Conservation (phyloP, 2,329 filamentous ascomycete species). For the Pochonia chlamydosporia region DNA sequence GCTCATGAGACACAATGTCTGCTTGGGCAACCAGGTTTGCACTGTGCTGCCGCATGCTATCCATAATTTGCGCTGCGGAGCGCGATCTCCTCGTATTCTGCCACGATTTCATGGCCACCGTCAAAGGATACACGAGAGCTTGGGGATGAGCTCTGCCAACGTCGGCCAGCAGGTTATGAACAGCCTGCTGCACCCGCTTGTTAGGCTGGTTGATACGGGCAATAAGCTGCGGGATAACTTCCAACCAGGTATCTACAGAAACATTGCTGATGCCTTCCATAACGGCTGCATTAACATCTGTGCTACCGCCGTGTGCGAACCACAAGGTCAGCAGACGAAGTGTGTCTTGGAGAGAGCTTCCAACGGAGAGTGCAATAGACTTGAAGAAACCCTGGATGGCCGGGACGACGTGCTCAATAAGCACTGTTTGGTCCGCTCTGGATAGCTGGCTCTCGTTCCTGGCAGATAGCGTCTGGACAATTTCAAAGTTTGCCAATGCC, state of each 20-base stretch:
- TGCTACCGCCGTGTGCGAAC: constrained; percentile 87
- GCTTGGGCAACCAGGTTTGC: constrained; percentile 90
- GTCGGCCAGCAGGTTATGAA: constrained; percentile 87
- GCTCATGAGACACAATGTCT: constrained; percentile 88
- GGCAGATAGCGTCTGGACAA: constrained; percentile 75
- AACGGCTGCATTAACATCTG: constrained; percentile 82
- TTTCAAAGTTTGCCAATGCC: constrained; percentile 97
- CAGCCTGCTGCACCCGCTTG: constrained; percentile 76
- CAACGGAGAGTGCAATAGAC: constrained; percentile 86
- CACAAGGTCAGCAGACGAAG: constrained; percentile 87
- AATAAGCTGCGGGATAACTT: constrained; percentile 96
- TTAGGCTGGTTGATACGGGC: constrained; percentile 97
- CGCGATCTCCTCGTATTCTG: constrained; percentile 78
- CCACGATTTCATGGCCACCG: constrained; percentile 92
- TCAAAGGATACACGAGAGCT: constrained; percentile 92
- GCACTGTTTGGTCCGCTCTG: constrained; percentile 53
- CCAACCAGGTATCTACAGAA: constrained; percentile 96
- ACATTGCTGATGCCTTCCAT: constrained; percentile 87
- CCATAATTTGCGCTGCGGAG: constrained; percentile 91
- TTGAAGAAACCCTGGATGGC: constrained; percentile 96
- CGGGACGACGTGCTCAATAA: constrained; percentile 86
- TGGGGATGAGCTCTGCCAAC: constrained; percentile 93
- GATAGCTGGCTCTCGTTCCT: constrained; percentile 50
- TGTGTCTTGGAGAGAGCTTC: constrained; percentile 92
- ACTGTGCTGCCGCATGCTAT: constrained; percentile 94